These are phyloP conservation scores for Pleurotus platypus DNA, from an alignment of 768 basidiomycete species.

Conservation along the genomic window DNA sequence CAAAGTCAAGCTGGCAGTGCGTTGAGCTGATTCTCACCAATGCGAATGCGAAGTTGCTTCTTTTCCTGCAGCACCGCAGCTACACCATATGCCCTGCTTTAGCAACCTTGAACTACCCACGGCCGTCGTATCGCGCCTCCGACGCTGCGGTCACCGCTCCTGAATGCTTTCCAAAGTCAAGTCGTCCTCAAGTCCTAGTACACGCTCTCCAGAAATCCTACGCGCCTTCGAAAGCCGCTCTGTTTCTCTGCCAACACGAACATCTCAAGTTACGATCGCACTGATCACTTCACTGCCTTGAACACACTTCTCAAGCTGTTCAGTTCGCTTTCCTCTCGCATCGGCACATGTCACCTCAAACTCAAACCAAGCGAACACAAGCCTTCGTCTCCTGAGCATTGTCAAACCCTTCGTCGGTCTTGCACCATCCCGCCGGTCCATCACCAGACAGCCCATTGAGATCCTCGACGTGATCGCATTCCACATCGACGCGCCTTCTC, in stretches of 20 bases:
- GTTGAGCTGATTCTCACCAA: too few species aligned
- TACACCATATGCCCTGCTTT: too few species aligned
- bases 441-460: conserved; percentile 62
- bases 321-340: conserved; percentile 45
- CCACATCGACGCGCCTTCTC: conserved; percentile 53
- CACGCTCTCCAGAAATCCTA: not conserved
- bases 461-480: conserved; percentile 58
- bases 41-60: too few species aligned
- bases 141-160: too few species aligned
- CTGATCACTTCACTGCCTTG: conserved; percentile 61
- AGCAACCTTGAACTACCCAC: too few species aligned
- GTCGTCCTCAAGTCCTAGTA: not conserved
- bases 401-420: conserved; percentile 62
- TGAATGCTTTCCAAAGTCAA: not conserved
- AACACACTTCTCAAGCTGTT: conserved; percentile 53
- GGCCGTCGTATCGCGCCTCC: too few species aligned
- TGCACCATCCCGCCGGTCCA: conserved; percentile 40
- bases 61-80: too few species aligned
- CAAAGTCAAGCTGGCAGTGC: too few species aligned
- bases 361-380: conserved; percentile 58
- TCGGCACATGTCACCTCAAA: conserved; percentile 57
- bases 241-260: conserved; percentile 24
- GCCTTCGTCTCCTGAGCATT: conserved; percentile 51
- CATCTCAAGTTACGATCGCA: conserved; percentile 45
- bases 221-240: not conserved